Percentiles rank a stretch among this genome's conserved stretches.
These are phyloP conservation scores for Ophiosphaerella herpotricha DNA, from an alignment of 2,329 filamentous ascomycete genomes.

Conservation along the genomic window DNA sequence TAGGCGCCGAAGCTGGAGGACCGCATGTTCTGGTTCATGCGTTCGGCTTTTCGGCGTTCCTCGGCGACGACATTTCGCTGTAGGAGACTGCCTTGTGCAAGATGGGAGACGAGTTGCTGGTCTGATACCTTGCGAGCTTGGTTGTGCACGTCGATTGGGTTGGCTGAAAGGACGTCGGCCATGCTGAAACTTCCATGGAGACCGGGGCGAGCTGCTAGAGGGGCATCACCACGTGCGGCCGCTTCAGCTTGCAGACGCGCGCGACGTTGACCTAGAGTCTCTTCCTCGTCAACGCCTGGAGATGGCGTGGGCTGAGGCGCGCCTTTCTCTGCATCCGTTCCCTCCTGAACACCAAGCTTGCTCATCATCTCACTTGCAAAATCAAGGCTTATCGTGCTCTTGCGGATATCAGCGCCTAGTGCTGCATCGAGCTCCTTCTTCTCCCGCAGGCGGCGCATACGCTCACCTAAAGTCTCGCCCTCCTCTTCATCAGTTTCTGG, in stretches of 20 bases:
- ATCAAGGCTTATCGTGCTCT: conserved; percentile 62
- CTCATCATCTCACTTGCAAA: conserved; percentile 73
- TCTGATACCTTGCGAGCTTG: conserved; percentile 44
- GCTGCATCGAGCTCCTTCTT: conserved; percentile 56
- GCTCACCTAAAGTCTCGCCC: conserved; percentile 69
- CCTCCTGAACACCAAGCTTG: conserved; percentile 37
- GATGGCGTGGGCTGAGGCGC: conserved; percentile 32
- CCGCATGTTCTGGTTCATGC: conserved; percentile 41
- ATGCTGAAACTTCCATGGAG: conserved; percentile 58
- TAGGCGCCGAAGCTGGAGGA: conserved; percentile 34
- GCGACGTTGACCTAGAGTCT: conserved; percentile 78
- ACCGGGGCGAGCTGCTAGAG: conserved; percentile 32
- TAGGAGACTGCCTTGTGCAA: conserved; percentile 49
- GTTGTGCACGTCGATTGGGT: conserved; percentile 51
- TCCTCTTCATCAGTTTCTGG: conserved; percentile 47
- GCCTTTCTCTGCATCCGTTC: conserved; percentile 26
- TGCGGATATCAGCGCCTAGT: conserved; percentile 46
- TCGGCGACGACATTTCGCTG: conserved; percentile 45
- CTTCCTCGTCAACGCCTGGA: conserved; percentile 61
- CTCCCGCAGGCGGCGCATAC: conserved; percentile 67
- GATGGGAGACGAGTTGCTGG: conserved; percentile 38
- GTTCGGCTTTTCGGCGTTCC: conserved; percentile 42
- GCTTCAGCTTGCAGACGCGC: conserved; percentile 74
- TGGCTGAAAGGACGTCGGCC: conserved; percentile 64
- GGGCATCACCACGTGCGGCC: conserved; percentile 51